Evolutionary conservation across 140 eudicot genomes (phyloP).

Genomic region (Eryngium alpinum): DNA sequence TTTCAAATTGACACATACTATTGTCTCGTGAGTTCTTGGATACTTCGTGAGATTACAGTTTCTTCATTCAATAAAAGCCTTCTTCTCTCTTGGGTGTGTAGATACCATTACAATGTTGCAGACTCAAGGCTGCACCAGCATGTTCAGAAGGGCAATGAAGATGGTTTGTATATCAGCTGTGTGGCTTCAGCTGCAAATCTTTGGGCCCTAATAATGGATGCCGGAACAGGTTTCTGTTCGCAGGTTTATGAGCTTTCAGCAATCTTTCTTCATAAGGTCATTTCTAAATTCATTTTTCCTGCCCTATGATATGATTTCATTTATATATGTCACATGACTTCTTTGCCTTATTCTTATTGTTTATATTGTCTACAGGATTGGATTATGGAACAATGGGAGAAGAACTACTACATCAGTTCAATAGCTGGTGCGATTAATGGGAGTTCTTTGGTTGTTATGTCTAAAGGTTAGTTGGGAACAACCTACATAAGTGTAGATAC

Average conservation of each 20-base stretch:
- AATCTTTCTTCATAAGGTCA: constrained; percentile 85
- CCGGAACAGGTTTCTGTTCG: constrained; percentile 79
- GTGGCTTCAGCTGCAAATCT: constrained; percentile 92
- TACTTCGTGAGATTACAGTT: neutral
- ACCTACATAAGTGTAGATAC: neutral
- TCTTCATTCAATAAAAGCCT: neutral
- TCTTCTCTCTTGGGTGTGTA: constrained; percentile 24
- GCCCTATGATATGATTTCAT: neutral
- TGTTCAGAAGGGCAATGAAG: constrained; percentile 90
- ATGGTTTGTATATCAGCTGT: constrained; percentile 79
- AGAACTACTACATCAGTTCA: constrained; percentile 69
- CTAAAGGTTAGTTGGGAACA: constrained; percentile 49
- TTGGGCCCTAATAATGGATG: constrained; percentile 98
- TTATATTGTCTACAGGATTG: constrained; percentile 36
- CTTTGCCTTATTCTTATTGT: neutral
- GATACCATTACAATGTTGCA: constrained; percentile 89
- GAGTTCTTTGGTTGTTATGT: constrained; percentile 80
- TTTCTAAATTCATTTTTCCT: constrained; percentile 12
- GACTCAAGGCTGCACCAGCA: constrained; percentile 84
- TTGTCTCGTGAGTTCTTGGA: neutral
- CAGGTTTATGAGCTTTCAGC: constrained; percentile 92
- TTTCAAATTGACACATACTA: neutral
- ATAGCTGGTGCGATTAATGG: constrained; percentile 77
- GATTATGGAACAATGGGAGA: constrained; percentile 93
- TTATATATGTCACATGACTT: neutral